A percentile compares a stretch with the other conserved stretches of the same genome.
Conservation (phyloP, 2,329 filamentous ascomycete species). For the Apiospora sp. region DNA sequence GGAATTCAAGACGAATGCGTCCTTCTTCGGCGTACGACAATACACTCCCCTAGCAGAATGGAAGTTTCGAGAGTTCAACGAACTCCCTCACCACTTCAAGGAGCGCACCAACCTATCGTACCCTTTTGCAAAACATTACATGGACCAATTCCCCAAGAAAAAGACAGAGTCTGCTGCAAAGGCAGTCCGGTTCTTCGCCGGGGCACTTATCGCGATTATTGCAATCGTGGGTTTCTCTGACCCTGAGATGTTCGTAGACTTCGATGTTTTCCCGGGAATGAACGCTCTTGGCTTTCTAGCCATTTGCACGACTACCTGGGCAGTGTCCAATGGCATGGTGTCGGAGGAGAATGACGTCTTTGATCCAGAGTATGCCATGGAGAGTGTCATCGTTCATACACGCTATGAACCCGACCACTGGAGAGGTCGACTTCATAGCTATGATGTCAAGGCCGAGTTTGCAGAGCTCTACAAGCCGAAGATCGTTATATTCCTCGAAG, state of each 20-base stretch:
- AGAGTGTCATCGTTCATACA: constrained; percentile 89
- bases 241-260: constrained; percentile 87
- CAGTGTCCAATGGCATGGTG: constrained; percentile 80
- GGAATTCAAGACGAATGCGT: constrained; percentile 95
- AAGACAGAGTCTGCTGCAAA: constrained; percentile 87
- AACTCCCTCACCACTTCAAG: constrained; percentile 89
- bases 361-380: constrained; percentile 88
- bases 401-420: constrained; percentile 92
- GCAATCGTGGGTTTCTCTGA: constrained; percentile 86
- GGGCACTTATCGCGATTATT: constrained; percentile 85
- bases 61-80: constrained; percentile 99
- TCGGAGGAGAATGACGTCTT: constrained; percentile 90
- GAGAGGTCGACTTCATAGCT: constrained; percentile 89
- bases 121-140: constrained; percentile 88
- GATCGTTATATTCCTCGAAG: constrained; percentile 88
- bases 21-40: constrained; percentile 83
- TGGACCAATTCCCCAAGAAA: constrained; percentile 96
- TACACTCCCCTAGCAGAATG: constrained; percentile 95
- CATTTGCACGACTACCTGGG: constrained; percentile 83
- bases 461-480: constrained; percentile 91
- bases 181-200: constrained; percentile 87
- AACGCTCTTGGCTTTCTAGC: constrained; percentile 92
- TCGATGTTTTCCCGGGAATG: constrained; percentile 88
- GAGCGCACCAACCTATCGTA: constrained; percentile 93
- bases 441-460: constrained; percentile 92